A percentile compares a stretch with the other conserved stretches of the same genome.
These are phyloP conservation scores for Coemansia sp. DNA, from an alignment of 192 early-diverging fungal species.

Conservation along the genomic window DNA sequence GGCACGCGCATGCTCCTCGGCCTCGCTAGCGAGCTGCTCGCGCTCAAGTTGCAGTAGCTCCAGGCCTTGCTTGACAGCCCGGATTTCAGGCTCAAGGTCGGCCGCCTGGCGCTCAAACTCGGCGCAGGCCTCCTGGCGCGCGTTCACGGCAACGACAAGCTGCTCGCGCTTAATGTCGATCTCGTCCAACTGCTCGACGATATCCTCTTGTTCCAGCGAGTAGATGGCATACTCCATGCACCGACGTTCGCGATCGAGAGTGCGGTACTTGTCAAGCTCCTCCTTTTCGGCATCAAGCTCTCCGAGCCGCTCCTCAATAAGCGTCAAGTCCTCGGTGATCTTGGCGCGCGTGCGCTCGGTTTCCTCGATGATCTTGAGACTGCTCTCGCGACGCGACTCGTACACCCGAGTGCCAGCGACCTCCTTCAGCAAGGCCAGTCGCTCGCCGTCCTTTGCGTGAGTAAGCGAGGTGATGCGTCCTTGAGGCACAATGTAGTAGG, in stretches of 20 bases:
- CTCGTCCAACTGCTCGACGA: constrained; percentile 77
- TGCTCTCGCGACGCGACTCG: constrained; percentile 87
- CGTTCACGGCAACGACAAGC: constrained; percentile 61
- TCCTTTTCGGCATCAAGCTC: constrained; percentile 95
- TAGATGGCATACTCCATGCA: constrained; percentile 95
- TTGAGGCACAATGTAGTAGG: constrained; percentile 99
- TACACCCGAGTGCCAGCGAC: constrained; percentile 98
- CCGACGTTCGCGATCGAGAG: constrained; percentile 82
- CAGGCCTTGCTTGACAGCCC: constrained; percentile 64
- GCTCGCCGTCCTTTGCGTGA: constrained; percentile 91
- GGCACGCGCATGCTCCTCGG: constrained; percentile 73
- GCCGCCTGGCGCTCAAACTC: constrained; percentile 59
- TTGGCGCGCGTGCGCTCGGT: constrained; percentile 81
- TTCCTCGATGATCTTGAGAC: constrained; percentile 91
- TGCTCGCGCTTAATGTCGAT: constrained; percentile 57
- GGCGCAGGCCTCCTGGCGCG: constrained; percentile 60
- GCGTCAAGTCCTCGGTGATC: constrained; percentile 85
- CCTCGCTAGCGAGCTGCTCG: constrained; percentile 70
- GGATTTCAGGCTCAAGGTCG: constrained; percentile 62
- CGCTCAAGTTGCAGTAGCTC: constrained; percentile 72
- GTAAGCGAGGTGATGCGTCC: constrained; percentile 90
- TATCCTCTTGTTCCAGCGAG: constrained; percentile 83
- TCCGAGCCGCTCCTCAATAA: constrained; percentile 85
- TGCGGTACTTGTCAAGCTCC: constrained; percentile 88
- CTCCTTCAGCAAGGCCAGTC: constrained; percentile 91